phyloP scores from a whole-genome alignment of 805 yeast species.

The Groenewaldozyma tartarivorans region DNA sequence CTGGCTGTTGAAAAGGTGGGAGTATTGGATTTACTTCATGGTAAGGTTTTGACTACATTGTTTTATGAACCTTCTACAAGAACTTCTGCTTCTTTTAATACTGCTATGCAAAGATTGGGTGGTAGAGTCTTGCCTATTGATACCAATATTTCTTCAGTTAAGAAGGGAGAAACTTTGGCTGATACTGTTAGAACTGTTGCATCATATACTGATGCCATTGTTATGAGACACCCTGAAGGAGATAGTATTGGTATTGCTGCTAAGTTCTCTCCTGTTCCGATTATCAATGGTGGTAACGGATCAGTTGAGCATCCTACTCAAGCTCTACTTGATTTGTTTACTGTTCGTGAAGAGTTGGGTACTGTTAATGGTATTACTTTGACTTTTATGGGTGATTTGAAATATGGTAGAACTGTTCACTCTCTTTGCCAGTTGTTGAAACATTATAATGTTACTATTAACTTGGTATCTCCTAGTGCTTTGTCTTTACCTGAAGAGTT shows the following conservation, averaged over 20 bases:
- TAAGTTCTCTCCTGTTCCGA: slow-evolving; percentile 93
- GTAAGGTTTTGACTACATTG: slow-evolving; percentile 86
- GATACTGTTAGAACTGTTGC: slow-evolving; percentile 94
- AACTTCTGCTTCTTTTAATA: slow-evolving; percentile 93
- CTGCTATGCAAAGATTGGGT: slow-evolving; percentile 99
- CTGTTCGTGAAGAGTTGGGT: slow-evolving; percentile 97
- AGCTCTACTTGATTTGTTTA: slow-evolving; percentile 93
- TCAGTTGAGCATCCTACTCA: slow-evolving; percentile 98
- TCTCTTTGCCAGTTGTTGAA: slow-evolving; percentile 83
- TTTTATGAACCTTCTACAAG: slow-evolving; percentile 98
- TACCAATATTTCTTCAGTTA: slow-evolving; percentile 83
- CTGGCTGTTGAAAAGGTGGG: slow-evolving; percentile 95
- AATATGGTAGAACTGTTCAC: slow-evolving; percentile 97
- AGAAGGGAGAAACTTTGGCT: slow-evolving; percentile 96
- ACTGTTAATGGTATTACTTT: slow-evolving; percentile 96
- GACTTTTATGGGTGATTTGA: slow-evolving; percentile 98
- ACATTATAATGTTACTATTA: slow-evolving; percentile 87
- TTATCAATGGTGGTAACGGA: slow-evolving; percentile 97
- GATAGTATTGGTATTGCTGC: slow-evolving; percentile 91
- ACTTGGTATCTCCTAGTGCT: slow-evolving; percentile 85
- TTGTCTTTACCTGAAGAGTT: slow-evolving; percentile 72
- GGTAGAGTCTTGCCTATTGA: slow-evolving; percentile 90
- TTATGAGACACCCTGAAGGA: slow-evolving; percentile 90
- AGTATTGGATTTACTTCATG: slow-evolving; percentile 79
- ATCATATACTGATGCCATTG: slow-evolving; percentile 94